Base-by-base conservation (phyloP, 768 basidiomycete genomes). In the Phaeotremella fagi region DNA sequence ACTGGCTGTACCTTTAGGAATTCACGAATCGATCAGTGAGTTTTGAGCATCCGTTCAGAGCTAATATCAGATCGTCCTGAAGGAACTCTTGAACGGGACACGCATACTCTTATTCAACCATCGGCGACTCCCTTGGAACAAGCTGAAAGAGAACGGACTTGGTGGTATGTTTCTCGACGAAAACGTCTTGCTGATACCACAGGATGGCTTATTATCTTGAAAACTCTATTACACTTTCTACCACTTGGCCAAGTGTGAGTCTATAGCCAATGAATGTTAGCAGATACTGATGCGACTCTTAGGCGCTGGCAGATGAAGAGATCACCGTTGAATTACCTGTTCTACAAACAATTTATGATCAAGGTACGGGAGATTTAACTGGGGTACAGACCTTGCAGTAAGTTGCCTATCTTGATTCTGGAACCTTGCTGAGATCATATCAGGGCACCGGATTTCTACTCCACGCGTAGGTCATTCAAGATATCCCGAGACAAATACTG, bases 261-360 rank as follows among this genome's bases (percentile, higher is more conserved):
- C 20, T 5, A 9, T 22, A 9, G 9, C 12, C 9, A 29, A 26
- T 43, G 11, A 24, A 26, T 5, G 44, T 20, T 14, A 45, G 18
- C 23, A 23, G 44, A 45, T 25, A 20, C n/a, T n/a, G n/a, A n/a
- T n/a, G 20, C 12, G 44, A 5, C 29, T 6, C 24, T 5, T 43
- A 64, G 60, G 36, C 48, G 31, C n/a, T 70, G 18, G 16, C 37
- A 4, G 64, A 70, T 22, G 60, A 54, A 5, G 68, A 70, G 35
- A 63, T 70, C 37, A 62, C 68, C 0, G 63, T 65, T 20, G 68
- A 70, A 26, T 42, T 70, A 18, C 68, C 68, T 0, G 52, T 63
- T 24, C 12, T 55, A 22, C 68, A 70, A 46, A 12, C 36, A 3
- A 45, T 36, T 2, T 70, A 38, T 42, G 66, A 70, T 42, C 22